Evolutionary conservation across 2,329 filamentous ascomycete genomes (phyloP).

Genomic region (Monilinia aucupariae): DNA sequence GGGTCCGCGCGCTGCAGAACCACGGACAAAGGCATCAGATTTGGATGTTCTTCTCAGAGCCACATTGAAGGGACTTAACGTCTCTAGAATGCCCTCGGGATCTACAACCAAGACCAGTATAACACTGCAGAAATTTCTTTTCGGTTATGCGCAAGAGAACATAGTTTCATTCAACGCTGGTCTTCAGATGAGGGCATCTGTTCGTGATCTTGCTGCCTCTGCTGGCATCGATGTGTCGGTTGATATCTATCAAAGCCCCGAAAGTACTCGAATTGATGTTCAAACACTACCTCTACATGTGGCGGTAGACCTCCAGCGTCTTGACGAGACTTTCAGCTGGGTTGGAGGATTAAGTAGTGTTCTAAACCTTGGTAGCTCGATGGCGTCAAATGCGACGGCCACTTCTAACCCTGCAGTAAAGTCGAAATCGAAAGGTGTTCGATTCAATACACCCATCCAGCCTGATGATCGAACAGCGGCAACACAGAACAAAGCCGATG

Average conservation of each 20-base stretch:
- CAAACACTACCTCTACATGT: slow-evolving; percentile 72
- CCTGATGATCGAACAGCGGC: slow-evolving; percentile 30
- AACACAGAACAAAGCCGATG: slow-evolving; percentile 58
- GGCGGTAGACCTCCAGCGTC: slow-evolving; percentile 67
- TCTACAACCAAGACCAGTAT: slow-evolving; percentile 28
- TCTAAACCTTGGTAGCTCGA: slow-evolving; percentile 79
- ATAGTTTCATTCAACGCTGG: slow-evolving; percentile 58
- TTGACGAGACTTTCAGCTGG: slow-evolving; percentile 83
- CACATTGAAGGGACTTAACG: slow-evolving; percentile 29
- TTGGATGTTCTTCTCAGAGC: slow-evolving; percentile 32
- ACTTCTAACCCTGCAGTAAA: slow-evolving; percentile 36
- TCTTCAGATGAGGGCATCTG: slow-evolving; percentile 53
- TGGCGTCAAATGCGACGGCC: slow-evolving; percentile 64
- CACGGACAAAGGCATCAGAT: slow-evolving; percentile 13
- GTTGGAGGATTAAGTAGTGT: slow-evolving; percentile 91
- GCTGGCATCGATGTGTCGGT: slow-evolving; percentile 54
- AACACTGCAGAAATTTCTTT: slow-evolving; percentile 50
- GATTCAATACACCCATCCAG: slow-evolving; percentile 47
- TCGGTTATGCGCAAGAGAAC: slow-evolving; percentile 57
- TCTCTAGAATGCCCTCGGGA: slow-evolving; percentile 21
- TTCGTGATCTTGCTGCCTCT: slow-evolving; percentile 53
- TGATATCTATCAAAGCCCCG: slow-evolving; percentile 44
- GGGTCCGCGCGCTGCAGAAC: slow-evolving; percentile 18
- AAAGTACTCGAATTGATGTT: slow-evolving; percentile 53
- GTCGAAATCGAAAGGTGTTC: slow-evolving; percentile 50